Percentiles rank a stretch among this genome's conserved stretches.
Evolutionary conservation across 176 grass and related monocot genomes (phyloP).

Genomic region (Carex cristatella): DNA sequence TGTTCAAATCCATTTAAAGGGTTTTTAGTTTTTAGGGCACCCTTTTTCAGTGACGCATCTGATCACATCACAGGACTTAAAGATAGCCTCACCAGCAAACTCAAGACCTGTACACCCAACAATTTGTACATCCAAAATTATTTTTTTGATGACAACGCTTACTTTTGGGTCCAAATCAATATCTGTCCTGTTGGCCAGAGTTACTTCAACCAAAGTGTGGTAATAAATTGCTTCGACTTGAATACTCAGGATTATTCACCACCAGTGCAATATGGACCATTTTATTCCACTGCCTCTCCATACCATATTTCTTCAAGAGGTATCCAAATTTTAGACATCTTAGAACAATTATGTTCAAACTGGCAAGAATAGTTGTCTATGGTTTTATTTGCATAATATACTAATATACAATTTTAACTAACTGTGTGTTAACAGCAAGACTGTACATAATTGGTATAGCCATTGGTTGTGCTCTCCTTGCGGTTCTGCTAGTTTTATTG

Average conservation of each 20-base stretch:
- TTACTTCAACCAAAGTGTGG: constrained; percentile 34
- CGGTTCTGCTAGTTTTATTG: constrained; percentile 28
- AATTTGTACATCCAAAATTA: constrained; percentile 10
- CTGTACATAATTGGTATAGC: constrained; percentile 37
- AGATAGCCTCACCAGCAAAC: neutral
- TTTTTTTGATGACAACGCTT: neutral
- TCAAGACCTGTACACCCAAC: constrained; percentile 17
- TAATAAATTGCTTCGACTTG: constrained; percentile 53
- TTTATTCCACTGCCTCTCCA: constrained; percentile 21
- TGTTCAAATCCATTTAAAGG: constrained; percentile 57
- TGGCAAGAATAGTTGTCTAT: neutral
- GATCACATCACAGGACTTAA: neutral
- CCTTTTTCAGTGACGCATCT: constrained; percentile 29
- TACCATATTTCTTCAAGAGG: constrained; percentile 36
- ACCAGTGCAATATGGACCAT: constrained; percentile 43
- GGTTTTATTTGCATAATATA: constrained; percentile 13
- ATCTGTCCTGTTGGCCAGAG: constrained; percentile 40
- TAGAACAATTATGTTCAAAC: neutral
- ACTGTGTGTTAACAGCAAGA: neutral
- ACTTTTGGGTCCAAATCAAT: constrained; percentile 35
- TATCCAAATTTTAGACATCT: constrained; percentile 20
- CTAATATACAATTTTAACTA: neutral
- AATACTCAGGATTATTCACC: constrained; percentile 34
- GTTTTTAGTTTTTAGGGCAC: constrained; percentile 48
- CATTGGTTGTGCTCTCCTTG: constrained; percentile 35